A percentile compares a stretch with the other conserved stretches of the same genome.
Conservation (phyloP, 345 rosid species). For the Aethionema arabicum region DNA sequence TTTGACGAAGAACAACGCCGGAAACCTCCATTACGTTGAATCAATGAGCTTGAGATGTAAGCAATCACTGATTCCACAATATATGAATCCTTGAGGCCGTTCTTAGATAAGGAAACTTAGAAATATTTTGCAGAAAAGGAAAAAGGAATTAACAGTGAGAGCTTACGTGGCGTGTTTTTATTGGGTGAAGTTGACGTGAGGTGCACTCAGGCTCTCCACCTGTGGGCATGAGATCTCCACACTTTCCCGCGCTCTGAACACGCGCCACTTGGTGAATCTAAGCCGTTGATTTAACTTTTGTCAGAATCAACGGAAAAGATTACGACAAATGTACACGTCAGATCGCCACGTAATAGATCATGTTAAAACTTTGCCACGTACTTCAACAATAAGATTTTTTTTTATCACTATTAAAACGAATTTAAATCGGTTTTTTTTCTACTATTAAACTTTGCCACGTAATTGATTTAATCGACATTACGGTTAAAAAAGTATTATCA, state of each 20-base stretch:
- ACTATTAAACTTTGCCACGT: too few species aligned
- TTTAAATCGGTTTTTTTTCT: too few species aligned
- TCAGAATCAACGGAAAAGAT: slow-evolving; percentile 3
- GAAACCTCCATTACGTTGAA: slow-evolving; percentile 28
- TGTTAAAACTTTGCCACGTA: slow-evolving; percentile 12
- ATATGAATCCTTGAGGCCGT: slow-evolving; percentile 16
- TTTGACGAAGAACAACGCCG: slow-evolving; percentile 36
- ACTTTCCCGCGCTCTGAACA: slow-evolving; percentile 31
- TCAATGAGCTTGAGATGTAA: slow-evolving; percentile 11
- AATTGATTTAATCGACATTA: too few species aligned
- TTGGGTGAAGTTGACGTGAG: slow-evolving; percentile 36
- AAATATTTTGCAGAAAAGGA: slow-evolving; percentile 23
- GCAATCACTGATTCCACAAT: not conserved
- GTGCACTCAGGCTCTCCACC: slow-evolving; percentile 23
- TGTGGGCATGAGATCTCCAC: slow-evolving; percentile 41
- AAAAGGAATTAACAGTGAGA: slow-evolving; percentile 14
- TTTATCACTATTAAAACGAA: too few species aligned
- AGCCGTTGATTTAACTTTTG: not conserved
- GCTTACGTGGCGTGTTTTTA: slow-evolving; percentile 27
- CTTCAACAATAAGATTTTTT: too few species aligned
- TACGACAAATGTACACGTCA: slow-evolving; percentile 18
- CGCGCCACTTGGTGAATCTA: slow-evolving; percentile 11
- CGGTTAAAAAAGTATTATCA: too few species aligned
- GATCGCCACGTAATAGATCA: slow-evolving; percentile 24
- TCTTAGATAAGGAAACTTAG: slow-evolving; percentile 8